These are phyloP conservation scores for Aquilaria malaccensis DNA, from an alignment of 345 rosid genomes.

Conservation along the genomic window DNA sequence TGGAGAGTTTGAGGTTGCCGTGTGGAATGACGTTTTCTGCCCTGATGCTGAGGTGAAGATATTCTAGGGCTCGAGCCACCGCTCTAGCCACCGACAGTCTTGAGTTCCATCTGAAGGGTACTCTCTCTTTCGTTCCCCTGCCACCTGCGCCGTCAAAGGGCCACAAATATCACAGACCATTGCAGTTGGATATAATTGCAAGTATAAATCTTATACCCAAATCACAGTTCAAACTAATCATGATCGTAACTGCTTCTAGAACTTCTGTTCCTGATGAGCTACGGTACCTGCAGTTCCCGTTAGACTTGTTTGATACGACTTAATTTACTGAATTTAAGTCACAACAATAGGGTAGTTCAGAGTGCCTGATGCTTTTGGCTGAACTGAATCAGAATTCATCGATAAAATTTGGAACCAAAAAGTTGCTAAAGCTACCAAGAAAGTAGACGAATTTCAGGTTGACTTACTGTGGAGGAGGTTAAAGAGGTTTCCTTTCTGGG, in stretches of 20 bases:
- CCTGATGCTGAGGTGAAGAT: conserved; percentile 33
- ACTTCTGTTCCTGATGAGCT: too few species aligned
- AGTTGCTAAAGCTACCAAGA: background rate
- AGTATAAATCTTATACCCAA: background rate
- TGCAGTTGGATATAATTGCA: background rate
- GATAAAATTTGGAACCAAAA: background rate
- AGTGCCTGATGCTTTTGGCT: too few species aligned
- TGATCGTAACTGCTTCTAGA: too few species aligned
- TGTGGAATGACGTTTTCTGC: conserved; percentile 25
- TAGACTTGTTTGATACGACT: too few species aligned
- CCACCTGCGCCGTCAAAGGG: conserved; percentile 21
- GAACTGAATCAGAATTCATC: too few species aligned
- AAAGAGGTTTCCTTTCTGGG: conserved; percentile 41
- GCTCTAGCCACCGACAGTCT: conserved; percentile 40
- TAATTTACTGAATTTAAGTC: too few species aligned
- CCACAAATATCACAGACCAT: background rate
- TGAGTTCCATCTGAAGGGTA: conserved; percentile 39
- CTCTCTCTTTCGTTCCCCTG: conserved; percentile 26
- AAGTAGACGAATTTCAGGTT: background rate
- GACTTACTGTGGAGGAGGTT: conserved; percentile 45
- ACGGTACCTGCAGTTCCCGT: too few species aligned
- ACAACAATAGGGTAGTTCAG: too few species aligned
- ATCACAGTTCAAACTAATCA: too few species aligned
- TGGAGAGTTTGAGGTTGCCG: conserved; percentile 54
- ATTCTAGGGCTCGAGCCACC: conserved; percentile 39